phyloP scores from a whole-genome alignment of 108 stramenopile species.

The Cylindrotheca fusiformis region DNA sequence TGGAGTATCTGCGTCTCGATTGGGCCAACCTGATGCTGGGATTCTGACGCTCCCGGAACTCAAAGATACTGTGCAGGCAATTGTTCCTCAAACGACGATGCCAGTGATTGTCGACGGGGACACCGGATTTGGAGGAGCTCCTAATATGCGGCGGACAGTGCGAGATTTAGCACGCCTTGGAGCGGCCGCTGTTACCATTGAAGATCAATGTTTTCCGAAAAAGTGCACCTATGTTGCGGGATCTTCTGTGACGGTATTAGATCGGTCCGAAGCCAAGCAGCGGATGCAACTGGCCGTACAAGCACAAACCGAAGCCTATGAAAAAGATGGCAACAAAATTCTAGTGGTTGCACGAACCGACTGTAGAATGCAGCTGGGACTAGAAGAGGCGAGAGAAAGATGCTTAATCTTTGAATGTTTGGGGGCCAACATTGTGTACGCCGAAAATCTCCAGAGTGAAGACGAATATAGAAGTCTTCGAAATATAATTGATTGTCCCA shows the following conservation, averaged over 20 bases:
- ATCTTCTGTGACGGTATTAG: constrained; percentile 25
- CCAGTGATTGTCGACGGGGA: constrained; percentile 61
- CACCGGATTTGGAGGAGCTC: constrained; percentile 54
- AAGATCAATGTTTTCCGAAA: constrained; percentile 63
- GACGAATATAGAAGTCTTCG: constrained; percentile 47
- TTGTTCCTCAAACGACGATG: constrained; percentile 2
- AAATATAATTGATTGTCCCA: constrained; percentile 19
- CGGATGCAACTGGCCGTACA: constrained; percentile 41
- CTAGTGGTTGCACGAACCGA: constrained; percentile 53
- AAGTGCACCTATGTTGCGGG: constrained; percentile 54
- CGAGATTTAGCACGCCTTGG: constrained; percentile 36
- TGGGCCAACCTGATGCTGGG: constrained; percentile 56
- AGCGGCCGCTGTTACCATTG: constrained; percentile 60
- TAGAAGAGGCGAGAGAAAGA: constrained; percentile 51
- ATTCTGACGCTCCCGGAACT: constrained; percentile 46
- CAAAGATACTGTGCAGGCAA: constrained; percentile 36
- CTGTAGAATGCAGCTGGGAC: constrained; percentile 51
- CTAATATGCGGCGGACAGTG: constrained; percentile 55
- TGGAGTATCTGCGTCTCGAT: constrained; percentile 44
- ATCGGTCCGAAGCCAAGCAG: constrained; percentile 25
- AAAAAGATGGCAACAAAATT: constrained; percentile 25
- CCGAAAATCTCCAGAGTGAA: constrained; percentile 48
- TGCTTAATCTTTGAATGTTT: constrained; percentile 49
- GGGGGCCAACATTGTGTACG: constrained; percentile 59
- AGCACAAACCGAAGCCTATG: constrained; percentile 35